Percentiles rank a stretch among this genome's conserved stretches.
Evolutionary conservation across 2,329 filamentous ascomycete species (phyloP).

Genomic region (Hypocreales sp.): DNA sequence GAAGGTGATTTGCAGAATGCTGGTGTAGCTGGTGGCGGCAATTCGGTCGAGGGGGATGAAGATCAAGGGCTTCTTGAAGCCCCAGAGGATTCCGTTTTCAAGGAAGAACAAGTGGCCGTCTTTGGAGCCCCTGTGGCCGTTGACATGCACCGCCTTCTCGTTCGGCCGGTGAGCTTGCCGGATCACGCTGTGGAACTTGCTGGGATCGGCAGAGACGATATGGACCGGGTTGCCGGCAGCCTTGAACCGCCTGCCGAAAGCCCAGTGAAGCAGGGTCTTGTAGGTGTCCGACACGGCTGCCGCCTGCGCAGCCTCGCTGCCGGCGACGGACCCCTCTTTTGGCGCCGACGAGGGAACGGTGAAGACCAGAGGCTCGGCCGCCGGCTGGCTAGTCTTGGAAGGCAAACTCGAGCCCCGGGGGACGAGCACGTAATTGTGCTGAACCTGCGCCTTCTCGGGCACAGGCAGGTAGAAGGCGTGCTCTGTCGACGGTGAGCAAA

Average conservation of each 20-base stretch:
- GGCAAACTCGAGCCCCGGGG: constrained; percentile 38
- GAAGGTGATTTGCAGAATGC: constrained; percentile 51
- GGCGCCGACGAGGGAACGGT: constrained; percentile 44
- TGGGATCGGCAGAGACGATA: constrained; percentile 36
- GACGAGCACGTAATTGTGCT: constrained; percentile 51
- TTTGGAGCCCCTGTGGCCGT: constrained; percentile 51
- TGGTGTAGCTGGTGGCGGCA: constrained; percentile 50
- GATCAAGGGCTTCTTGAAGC: constrained; percentile 52
- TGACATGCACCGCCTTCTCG: constrained; percentile 50
- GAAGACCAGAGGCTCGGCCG: constrained; percentile 46
- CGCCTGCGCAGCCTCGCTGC: constrained; percentile 31
- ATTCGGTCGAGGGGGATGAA: constrained; percentile 48
- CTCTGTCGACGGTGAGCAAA: constrained; percentile 24
- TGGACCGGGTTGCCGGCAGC: constrained; percentile 29
- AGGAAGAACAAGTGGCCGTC: constrained; percentile 55
- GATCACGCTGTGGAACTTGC: constrained; percentile 40
- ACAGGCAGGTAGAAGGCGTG: constrained; percentile 49
- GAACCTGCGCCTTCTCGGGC: constrained; percentile 48
- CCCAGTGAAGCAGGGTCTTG: constrained; percentile 45
- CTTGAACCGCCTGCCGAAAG: constrained; percentile 34
- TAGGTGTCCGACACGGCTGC: constrained; percentile 42
- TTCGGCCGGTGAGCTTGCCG: constrained; percentile 41
- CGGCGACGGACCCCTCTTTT: constrained; percentile 41
- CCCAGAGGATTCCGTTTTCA: constrained; percentile 51
- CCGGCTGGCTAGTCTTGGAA: constrained; percentile 25